A percentile compares a stretch with the other conserved stretches of the same genome.
These are phyloP conservation scores for Pseudonectria foliicola DNA, from an alignment of 2,329 filamentous ascomycete species.

Conservation along the genomic window DNA sequence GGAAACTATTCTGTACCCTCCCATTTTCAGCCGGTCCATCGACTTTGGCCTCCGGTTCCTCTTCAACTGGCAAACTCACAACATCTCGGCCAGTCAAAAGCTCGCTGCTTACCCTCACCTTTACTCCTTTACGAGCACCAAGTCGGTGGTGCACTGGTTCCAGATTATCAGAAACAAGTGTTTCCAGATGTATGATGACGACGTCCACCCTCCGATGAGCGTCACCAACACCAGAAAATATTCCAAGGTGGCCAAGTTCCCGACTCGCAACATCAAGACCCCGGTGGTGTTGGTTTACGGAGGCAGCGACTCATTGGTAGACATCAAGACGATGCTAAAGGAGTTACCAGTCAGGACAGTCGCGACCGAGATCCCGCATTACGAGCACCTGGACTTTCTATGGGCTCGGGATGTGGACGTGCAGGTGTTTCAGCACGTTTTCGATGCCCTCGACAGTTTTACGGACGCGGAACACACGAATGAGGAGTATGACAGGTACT, in stretches of 20 bases:
- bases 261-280: constrained; percentile 93
- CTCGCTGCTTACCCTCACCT: constrained; percentile 92
- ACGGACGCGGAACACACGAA: constrained; percentile 49
- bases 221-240: constrained; percentile 69
- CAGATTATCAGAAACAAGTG: constrained; percentile 95
- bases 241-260: constrained; percentile 94
- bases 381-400: constrained; percentile 93
- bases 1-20: constrained; percentile 92
- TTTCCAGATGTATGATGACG: constrained; percentile 98
- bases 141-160: constrained; percentile 98
- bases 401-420: constrained; percentile 83
- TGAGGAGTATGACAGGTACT: constrained; percentile 55
- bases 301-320: constrained; percentile 86
- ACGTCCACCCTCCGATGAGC: constrained; percentile 70
- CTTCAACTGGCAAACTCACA: constrained; percentile 81
- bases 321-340: constrained; percentile 86
- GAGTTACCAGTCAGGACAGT: constrained; percentile 81
- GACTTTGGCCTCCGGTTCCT: constrained; percentile 75
- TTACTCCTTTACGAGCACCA: constrained; percentile 94
- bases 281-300: constrained; percentile 92
- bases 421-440: constrained; percentile 85
- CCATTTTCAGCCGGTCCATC: constrained; percentile 82
- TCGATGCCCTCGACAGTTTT: constrained; percentile 75
- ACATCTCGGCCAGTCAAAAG: constrained; percentile 83
- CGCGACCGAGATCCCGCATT: constrained; percentile 81